A percentile compares a stretch with the other conserved stretches of the same genome.
phyloP scores from a whole-genome alignment of 352 stramenopile genomes.

The Pythium chondricola region DNA sequence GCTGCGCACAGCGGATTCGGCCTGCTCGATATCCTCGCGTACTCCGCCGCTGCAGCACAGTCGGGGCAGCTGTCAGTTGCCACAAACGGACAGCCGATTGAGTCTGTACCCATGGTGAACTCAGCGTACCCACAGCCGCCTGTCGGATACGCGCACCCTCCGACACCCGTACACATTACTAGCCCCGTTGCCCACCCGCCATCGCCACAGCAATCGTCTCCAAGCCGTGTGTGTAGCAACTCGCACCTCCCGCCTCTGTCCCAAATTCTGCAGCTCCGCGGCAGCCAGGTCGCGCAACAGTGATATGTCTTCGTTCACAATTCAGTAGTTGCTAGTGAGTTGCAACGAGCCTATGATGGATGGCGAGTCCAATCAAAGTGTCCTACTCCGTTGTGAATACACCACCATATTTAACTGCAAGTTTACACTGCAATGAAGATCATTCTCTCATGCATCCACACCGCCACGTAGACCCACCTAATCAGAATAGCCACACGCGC shows the following conservation, averaged over 20 bases:
- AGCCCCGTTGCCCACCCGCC: background rate
- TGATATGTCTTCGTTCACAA: background rate
- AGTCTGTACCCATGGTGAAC: too few species aligned
- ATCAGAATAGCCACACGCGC: too few species aligned
- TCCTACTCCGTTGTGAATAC: too few species aligned
- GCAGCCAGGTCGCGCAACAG: conserved; percentile 24
- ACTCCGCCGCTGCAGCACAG: conserved; percentile 41
- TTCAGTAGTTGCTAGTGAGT: too few species aligned
- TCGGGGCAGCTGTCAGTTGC: conserved; percentile 25
- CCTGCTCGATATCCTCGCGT: conserved; percentile 65
- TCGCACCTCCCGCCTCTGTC: conserved; percentile 56
- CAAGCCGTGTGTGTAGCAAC: conserved; percentile 31
- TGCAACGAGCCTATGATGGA: too few species aligned
- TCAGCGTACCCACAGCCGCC: too few species aligned
- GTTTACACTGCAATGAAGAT: conserved; percentile 18
- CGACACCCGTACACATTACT: background rate
- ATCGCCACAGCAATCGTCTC: conserved; percentile 1
- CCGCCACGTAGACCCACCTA: conserved; percentile 33
- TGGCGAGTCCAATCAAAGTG: too few species aligned
- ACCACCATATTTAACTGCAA: conserved; percentile 6
- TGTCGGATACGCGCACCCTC: conserved; percentile 2
- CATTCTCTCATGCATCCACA: conserved; percentile 27
- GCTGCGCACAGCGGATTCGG: conserved; percentile 31
- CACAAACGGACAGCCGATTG: too few species aligned
- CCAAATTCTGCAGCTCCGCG: conserved; percentile 67